Evolutionary conservation across 2,329 filamentous ascomycete genomes (phyloP).

Genomic region (Fusarium graminum): DNA sequence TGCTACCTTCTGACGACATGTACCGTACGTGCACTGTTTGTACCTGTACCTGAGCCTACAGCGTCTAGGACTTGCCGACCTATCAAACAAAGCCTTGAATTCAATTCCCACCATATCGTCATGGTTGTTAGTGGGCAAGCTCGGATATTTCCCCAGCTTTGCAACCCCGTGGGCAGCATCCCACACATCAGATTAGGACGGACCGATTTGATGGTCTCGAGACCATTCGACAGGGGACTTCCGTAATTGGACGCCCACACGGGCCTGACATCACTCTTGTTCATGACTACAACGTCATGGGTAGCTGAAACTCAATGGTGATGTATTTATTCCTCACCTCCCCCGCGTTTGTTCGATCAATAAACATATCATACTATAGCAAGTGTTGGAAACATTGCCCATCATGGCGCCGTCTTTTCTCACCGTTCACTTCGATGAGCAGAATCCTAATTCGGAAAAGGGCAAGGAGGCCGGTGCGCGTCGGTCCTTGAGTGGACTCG

Average conservation of each 20-base stretch:
- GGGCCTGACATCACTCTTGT: constrained; percentile 36
- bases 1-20: not conserved
- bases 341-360: not conserved
- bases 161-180: constrained; percentile 24
- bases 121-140: not conserved
- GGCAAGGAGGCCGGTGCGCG: constrained; percentile 46
- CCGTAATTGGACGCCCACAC: constrained; percentile 14
- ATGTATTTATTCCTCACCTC: constrained; percentile 2
- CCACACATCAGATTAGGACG: constrained; percentile 38
- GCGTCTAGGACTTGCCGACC: constrained; percentile 3
- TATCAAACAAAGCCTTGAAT: constrained; percentile 4
- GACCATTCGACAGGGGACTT: constrained; percentile 21
- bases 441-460: constrained; percentile 58
- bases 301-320: not conserved
- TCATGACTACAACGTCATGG: constrained; percentile 4
- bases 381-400: constrained; percentile 11
- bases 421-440: constrained; percentile 58
- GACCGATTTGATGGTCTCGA: constrained; percentile 45
- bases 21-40: constrained; percentile 5
- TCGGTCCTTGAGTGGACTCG: constrained; percentile 55
- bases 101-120: not conserved
- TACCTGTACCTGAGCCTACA: not conserved
- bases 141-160: constrained; percentile 33
- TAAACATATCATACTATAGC: not conserved
- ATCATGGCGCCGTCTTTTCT: constrained; percentile 42